Evolutionary conservation across 306 rosid species (phyloP), one percentile per base, ranked within the genome.

Genomic region (Begonia loranthoides): DNA sequence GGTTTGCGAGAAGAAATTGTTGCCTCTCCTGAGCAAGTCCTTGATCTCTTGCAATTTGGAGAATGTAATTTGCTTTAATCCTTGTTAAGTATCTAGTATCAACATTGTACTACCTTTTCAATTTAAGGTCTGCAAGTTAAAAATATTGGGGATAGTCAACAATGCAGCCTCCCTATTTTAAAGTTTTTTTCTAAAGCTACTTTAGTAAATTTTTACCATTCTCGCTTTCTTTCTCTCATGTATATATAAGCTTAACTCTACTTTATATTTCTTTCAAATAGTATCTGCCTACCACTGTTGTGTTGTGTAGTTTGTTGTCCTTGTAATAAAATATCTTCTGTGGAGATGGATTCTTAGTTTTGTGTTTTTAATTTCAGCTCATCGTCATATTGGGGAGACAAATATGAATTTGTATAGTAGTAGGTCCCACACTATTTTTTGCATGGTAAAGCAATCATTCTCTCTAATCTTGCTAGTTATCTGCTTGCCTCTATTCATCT

Each of bases 331-430:
- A 17, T 17, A 17, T 17, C 6, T 9, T 16, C 17, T 48, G 54
- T 47, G 1, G 33, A 15, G 17, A 13, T 39, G 46, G 47, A 43
- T 43, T 36, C n/a, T 49, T 59, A 19, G 53, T 49, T 17, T 17
- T 33, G 8, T 12, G 49, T 66, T 55, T 49, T 60, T 50, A 67
- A 56, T 59, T 53, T 63, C 85, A 90, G 97, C 95, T 49, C 95
- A 82, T 80, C 93, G 94, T 50, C 97, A 82, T 76, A 85, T 90
- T 41, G 97, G 95, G 60, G 95, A 90, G 79, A 85, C 97, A 72
- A 90, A 82, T 61, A 90, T 90, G 97, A 90, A 90, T 60, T 38
- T 85, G 52, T 77, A 85, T 72, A 82, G 97, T 66, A 90, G 97
- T 50, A 83, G 97, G 62, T 90, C 97, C 34, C 95, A 90, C 66